A percentile compares a stretch with the other conserved stretches of the same genome.
These are phyloP conservation scores for Penicillium sp. DNA, from an alignment of 2,329 filamentous ascomycete species.

Conservation along the genomic window DNA sequence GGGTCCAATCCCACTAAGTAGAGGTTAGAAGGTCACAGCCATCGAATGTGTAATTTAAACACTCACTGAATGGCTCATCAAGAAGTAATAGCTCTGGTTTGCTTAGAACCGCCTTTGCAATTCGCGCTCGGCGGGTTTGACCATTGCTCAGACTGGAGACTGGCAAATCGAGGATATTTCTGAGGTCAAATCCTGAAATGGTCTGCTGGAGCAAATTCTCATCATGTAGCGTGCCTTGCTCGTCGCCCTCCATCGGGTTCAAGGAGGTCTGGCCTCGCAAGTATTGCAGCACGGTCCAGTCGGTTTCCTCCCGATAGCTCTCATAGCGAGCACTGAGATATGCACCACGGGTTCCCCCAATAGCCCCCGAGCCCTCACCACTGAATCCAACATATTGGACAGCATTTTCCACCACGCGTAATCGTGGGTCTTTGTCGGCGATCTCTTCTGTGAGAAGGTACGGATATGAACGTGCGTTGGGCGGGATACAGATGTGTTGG, in stretches of 20 bases:
- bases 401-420: slow-evolving; percentile 62
- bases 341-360: slow-evolving; percentile 57
- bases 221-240: slow-evolving; percentile 52
- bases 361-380: slow-evolving; percentile 59
- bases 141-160: slow-evolving; percentile 91
- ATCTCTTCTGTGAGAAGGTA: slow-evolving; percentile 66
- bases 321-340: slow-evolving; percentile 92
- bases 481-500: slow-evolving; percentile 70
- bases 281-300: slow-evolving; percentile 80
- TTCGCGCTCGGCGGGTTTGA: slow-evolving; percentile 80
- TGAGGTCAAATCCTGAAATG: slow-evolving; percentile 66
- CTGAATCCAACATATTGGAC: slow-evolving; percentile 92
- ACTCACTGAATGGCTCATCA: slow-evolving; percentile 81
- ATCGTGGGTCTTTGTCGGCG: slow-evolving; percentile 45
- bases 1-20: slow-evolving; percentile 80
- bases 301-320: slow-evolving; percentile 77
- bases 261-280: slow-evolving; percentile 77
- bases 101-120: slow-evolving; percentile 78
- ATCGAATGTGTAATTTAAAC: not conserved
- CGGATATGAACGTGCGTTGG: slow-evolving; percentile 72
- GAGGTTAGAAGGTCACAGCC: slow-evolving; percentile 13
- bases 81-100: slow-evolving; percentile 78
- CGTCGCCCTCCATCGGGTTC: slow-evolving; percentile 63
- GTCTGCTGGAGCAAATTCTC: slow-evolving; percentile 58
- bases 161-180: slow-evolving; percentile 70